A percentile compares a stretch with the other conserved stretches of the same genome.
Evolutionary conservation across 1,139 yeast genomes (phyloP).

Genomic region (Kluyveromyces marxianus): DNA sequence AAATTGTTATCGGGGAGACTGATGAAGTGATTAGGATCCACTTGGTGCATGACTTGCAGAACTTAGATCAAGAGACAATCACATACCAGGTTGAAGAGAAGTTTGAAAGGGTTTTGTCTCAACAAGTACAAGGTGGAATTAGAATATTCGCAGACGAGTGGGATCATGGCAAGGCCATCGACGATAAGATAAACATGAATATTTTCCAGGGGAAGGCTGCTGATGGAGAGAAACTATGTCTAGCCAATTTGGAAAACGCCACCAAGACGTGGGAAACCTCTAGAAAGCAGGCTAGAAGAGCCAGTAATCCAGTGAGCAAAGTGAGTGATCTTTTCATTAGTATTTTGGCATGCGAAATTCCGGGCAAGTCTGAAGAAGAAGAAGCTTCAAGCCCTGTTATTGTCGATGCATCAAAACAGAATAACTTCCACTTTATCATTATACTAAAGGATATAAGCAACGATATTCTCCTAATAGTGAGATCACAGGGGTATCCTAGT

Average conservation of each 20-base stretch:
- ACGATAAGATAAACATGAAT: conserved; percentile 46
- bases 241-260: conserved; percentile 77
- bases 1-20: conserved; percentile 49
- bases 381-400: conserved; percentile 30
- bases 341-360: conserved; percentile 50
- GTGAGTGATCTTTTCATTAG: conserved; percentile 61
- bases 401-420: conserved; percentile 35
- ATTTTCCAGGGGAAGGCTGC: conserved; percentile 68
- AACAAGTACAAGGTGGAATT: conserved; percentile 86
- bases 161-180: conserved; percentile 30
- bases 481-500: conserved; percentile 84
- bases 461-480: conserved; percentile 60
- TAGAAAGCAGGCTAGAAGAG: conserved; percentile 27
- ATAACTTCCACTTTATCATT: conserved; percentile 59
- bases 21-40: conserved; percentile 76
- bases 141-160: conserved; percentile 45
- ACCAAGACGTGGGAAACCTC: conserved; percentile 41
- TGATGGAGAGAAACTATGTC: conserved; percentile 85
- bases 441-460: conserved; percentile 74
- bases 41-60: conserved; percentile 77
- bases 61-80: conserved; percentile 54
- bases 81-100: conserved; percentile 50
- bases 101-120: conserved; percentile 71
- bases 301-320: conserved; percentile 38
- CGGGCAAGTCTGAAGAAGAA: conserved; percentile 14